A percentile compares a stretch with the other conserved stretches of the same genome.
Conservation (phyloP, 345 rosid genomes). For the Pelargonium nanum region DNA sequence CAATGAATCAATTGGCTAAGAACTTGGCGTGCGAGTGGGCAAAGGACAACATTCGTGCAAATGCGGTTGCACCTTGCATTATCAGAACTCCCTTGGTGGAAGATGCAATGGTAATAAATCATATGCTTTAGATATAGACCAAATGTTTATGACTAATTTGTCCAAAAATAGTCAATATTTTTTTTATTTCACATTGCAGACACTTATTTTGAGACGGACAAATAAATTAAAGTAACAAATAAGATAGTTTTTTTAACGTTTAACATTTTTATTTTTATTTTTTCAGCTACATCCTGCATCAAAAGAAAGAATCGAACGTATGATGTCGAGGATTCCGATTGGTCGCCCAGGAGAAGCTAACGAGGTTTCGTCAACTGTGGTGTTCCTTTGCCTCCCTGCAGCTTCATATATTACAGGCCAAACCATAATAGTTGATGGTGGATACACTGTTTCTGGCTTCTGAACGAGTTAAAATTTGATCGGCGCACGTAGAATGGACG, state of each 20-base stretch:
- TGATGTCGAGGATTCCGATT: not conserved
- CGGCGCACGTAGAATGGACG: too few relatives aligned
- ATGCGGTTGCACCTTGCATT: not conserved
- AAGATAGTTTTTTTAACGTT: too few relatives aligned
- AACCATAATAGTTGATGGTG: not conserved
- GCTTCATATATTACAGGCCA: not conserved
- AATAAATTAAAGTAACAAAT: too few relatives aligned
- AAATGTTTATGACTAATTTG: too few relatives aligned
- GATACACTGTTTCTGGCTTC: not conserved
- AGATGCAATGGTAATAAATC: not conserved
- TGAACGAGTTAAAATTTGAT: too few relatives aligned
- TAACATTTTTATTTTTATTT: too few relatives aligned
- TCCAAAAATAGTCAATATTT: too few relatives aligned
- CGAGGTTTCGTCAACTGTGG: not conserved
- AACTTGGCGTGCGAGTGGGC: not conserved
- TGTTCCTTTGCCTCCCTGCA: not conserved
- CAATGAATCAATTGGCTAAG: not conserved
- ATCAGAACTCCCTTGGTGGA: not conserved
- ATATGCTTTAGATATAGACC: too few relatives aligned
- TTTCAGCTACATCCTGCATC: not conserved
- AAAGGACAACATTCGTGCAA: not conserved
- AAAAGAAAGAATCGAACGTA: not conserved
- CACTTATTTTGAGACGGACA: too few relatives aligned
- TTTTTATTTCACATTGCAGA: too few relatives aligned
- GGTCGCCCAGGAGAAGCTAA: not conserved